Evolutionary conservation across 345 rosid species (phyloP), one percentile per base, ranked within the genome.

Genomic region (Sonneratia alba): DNA sequence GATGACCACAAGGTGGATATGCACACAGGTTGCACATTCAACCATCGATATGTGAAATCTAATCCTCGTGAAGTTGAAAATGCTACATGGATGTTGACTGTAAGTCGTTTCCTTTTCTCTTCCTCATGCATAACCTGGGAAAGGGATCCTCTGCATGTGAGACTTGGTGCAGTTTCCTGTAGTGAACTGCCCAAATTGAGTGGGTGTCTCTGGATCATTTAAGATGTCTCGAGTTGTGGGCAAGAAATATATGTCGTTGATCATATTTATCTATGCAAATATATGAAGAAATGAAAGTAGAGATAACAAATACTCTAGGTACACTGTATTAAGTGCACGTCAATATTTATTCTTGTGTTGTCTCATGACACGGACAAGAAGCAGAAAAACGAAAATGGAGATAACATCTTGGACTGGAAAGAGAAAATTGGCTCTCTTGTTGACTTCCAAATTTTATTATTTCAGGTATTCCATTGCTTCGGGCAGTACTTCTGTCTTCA

Each of bases 401-500:
- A 42, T 42, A 42, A 9, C 1, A 4, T 42, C 45, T 42, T 9
- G 10, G 45, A 42, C 45, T 42, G 45, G 6, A 42, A 4, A 42
- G 45, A 42, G 45, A 42, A 9, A 42, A 42, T 42, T 42, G 45
- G 10, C 45, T 4, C 45, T 4, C 19, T 55, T 4, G 61, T 55
- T 61, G 49, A 34, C 14, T 37, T 27, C 47, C 8, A 14, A 13
- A 18, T 51, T 6, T 40, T 18, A n/a, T 61, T 66, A 67, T 27
- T 56, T 62, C 74, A 93, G 98, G 98, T 94, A 45, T 94, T 94
- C 70, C 91, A 91, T 78, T 94, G 97, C 80, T 94, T 89, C 75
- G 98, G 98, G 72, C 96, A 89, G 53, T 94, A 94, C 80, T 94
- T 94, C 73, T 93, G 98, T 80, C 96, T 93, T 72, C 98, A 93